A percentile compares a stretch with the other conserved stretches of the same genome.
Conservation (phyloP, 768 basidiomycete genomes). For the Lactarius sanguifluus region DNA sequence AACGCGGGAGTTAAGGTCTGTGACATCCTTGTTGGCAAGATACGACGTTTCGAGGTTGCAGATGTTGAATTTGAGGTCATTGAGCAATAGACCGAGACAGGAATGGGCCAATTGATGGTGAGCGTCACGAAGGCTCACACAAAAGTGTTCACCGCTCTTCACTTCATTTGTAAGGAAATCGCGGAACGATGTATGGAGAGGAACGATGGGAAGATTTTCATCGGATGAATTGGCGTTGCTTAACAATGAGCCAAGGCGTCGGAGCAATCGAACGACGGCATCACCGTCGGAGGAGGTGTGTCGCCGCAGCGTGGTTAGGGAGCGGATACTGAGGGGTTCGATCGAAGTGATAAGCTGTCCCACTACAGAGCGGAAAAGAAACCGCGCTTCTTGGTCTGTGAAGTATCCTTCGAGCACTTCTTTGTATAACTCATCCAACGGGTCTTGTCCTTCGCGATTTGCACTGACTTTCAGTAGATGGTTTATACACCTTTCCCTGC, state of each 20-base stretch:
- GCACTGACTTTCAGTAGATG: background rate
- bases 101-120: background rate
- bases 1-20: background rate
- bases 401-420: background rate
- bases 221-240: conserved; percentile 3
- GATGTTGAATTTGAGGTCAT: conserved; percentile 5
- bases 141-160: background rate
- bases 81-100: background rate
- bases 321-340: background rate
- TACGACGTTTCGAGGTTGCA: background rate
- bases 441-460: background rate
- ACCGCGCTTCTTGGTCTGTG: background rate
- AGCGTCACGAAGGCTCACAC: background rate
- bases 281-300: no score
- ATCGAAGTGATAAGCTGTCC: background rate
- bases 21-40: background rate
- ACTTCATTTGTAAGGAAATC: conserved; percentile 1
- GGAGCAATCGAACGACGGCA: background rate
- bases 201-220: conserved; percentile 1
- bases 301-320: background rate
- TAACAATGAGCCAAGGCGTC: conserved; percentile 4
- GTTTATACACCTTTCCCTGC: background rate
- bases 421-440: background rate
- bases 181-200: conserved; percentile 1
- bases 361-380: background rate